A percentile compares a stretch with the other conserved stretches of the same genome.
These are phyloP conservation scores for Miscanthus lutarioriparius DNA, from an alignment of 176 grass and related monocot genomes.

Conservation along the genomic window DNA sequence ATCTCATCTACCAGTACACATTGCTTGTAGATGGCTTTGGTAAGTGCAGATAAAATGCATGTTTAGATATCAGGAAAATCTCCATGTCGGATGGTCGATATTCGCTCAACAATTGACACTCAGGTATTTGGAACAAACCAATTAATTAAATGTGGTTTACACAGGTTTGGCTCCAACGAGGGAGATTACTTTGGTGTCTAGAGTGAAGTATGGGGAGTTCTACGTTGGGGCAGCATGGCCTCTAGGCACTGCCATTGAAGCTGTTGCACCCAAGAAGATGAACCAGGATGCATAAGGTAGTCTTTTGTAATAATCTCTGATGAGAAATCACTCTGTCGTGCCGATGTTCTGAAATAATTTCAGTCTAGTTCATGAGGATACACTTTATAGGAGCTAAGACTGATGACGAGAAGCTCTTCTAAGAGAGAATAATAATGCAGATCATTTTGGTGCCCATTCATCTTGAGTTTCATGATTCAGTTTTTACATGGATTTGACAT, in stretches of 20 bases:
- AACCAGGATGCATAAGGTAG: not conserved
- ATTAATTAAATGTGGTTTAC: not conserved
- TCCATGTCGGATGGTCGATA: too few species aligned
- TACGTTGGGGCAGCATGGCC: too few species aligned
- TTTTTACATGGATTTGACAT: too few species aligned
- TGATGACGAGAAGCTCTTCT: too few species aligned
- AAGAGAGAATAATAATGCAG: too few species aligned
- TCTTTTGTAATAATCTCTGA: not conserved
- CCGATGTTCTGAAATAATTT: not conserved
- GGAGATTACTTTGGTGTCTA: constrained; percentile 43
- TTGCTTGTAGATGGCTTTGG: constrained; percentile 63
- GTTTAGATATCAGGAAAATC: too few species aligned
- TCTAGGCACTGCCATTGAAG: too few species aligned
- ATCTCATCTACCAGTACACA: constrained; percentile 50
- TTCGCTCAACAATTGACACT: too few species aligned
- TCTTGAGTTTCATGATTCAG: too few species aligned
- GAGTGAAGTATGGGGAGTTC: constrained; percentile 25
- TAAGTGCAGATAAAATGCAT: not conserved
- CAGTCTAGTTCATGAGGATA: not conserved
- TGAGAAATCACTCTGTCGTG: not conserved
- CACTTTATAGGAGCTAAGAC: not conserved
- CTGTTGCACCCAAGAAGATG: too few species aligned
- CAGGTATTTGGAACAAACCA: too few species aligned
- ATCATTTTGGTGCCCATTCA: too few species aligned
- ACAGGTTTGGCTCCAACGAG: constrained; percentile 44